A percentile compares a stretch with the other conserved stretches of the same genome.
These are phyloP conservation scores for Lichtheimia corymbifera DNA, from an alignment of 371 early-diverging fungal species.

Conservation along the genomic window DNA sequence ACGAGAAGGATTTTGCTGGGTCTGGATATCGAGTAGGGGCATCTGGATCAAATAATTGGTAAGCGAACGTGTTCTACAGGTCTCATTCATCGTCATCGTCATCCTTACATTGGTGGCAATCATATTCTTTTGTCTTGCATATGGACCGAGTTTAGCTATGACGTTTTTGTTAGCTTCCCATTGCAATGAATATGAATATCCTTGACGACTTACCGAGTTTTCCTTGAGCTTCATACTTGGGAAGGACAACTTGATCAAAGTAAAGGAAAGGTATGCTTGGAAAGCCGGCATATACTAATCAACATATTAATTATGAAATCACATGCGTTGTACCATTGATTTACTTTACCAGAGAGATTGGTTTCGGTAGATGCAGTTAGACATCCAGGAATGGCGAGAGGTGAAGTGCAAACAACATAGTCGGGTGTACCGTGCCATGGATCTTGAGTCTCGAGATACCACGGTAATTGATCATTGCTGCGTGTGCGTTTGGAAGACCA, in stretches of 20 bases:
- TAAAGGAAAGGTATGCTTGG: slow-evolving; percentile 46
- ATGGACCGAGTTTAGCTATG: slow-evolving; percentile 41
- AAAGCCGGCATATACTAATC: slow-evolving; percentile 41
- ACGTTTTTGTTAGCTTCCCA: no score
- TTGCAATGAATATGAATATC: no score
- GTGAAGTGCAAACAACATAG: slow-evolving; percentile 36
- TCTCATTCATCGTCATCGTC: neutral
- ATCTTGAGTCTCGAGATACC: slow-evolving; percentile 30
- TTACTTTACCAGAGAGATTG: slow-evolving; percentile 28
- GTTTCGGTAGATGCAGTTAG: slow-evolving; percentile 21
- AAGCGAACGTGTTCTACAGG: neutral
- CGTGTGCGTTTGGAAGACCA: slow-evolving; percentile 11
- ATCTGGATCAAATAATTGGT: neutral
- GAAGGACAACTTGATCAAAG: slow-evolving; percentile 46
- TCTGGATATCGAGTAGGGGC: slow-evolving; percentile 23
- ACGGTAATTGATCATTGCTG: slow-evolving; percentile 20
- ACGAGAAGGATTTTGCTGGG: neutral
- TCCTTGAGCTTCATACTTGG: slow-evolving; percentile 44
- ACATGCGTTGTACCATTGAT: neutral
- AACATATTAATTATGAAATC: neutral
- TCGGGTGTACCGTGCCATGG: slow-evolving; percentile 23
- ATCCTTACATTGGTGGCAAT: slow-evolving; percentile 33
- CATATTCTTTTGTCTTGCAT: slow-evolving; percentile 46
- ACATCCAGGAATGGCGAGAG: slow-evolving; percentile 38
- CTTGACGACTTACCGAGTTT: slow-evolving; percentile 35